Percentiles rank a stretch among this genome's conserved stretches.
Evolutionary conservation across 306 rosid species (phyloP).

Genomic region (Mimosa bimucronata): DNA sequence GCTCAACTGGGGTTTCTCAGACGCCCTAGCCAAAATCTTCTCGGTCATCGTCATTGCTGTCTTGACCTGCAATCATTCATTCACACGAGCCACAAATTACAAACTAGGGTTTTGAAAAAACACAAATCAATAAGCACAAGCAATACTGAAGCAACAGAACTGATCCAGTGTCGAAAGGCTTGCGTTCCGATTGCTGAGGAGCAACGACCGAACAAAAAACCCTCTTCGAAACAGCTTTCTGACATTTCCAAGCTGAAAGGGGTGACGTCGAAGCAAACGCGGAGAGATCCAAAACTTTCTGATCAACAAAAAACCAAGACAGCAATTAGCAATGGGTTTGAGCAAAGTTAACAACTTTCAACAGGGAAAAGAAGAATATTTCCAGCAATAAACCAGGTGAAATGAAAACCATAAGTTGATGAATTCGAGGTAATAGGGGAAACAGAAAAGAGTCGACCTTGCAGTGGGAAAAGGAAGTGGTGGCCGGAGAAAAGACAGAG

Average conservation of each 20-base stretch:
- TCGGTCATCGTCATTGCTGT: conserved; percentile 94
- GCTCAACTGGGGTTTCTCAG: conserved; percentile 66
- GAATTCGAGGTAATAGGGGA: background rate
- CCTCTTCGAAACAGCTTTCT: conserved; percentile 47
- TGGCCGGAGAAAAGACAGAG: conserved; percentile 51
- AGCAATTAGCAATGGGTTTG: background rate
- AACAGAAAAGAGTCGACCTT: conserved; percentile 44
- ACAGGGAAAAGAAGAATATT: conserved; percentile 20
- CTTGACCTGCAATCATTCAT: conserved; percentile 61
- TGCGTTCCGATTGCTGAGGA: conserved; percentile 81
- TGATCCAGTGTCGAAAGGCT: conserved; percentile 80
- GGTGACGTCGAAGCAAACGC: conserved; percentile 49
- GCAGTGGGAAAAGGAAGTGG: conserved; percentile 46
- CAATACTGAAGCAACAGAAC: conserved; percentile 40
- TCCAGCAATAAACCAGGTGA: background rate
- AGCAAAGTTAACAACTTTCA: conserved; percentile 21
- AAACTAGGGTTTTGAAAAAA: background rate
- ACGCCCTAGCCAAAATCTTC: conserved; percentile 84
- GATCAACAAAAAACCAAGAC: conserved; percentile 11
- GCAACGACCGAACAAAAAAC: conserved; percentile 67
- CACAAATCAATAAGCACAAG: conserved; percentile 23
- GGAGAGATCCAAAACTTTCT: conserved; percentile 57
- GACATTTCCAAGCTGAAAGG: conserved; percentile 49
- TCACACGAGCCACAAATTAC: conserved; percentile 10
- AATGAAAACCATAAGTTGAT: background rate